A percentile compares a stretch with the other conserved stretches of the same genome.
phyloP scores from a whole-genome alignment of 768 basidiomycete species.

The Austroboletus festivus region DNA sequence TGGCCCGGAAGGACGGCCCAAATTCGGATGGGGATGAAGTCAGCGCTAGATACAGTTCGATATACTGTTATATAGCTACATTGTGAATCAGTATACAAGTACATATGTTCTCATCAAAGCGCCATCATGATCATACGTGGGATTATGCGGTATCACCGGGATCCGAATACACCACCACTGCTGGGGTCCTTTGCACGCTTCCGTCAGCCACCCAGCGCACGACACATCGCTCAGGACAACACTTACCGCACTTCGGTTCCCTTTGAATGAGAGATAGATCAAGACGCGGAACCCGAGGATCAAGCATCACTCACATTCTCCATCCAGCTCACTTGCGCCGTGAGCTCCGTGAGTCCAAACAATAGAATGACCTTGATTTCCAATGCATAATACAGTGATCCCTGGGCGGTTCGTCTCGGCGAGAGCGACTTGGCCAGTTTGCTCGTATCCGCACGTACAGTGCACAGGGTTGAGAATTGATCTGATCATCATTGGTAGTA shows the following conservation, averaged over 20 bases:
- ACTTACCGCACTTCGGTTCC: conserved; percentile 37
- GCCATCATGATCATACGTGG: too few relatives aligned
- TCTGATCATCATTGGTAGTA: too few relatives aligned
- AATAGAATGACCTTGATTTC: conserved; percentile 40
- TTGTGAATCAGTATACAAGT: background rate
- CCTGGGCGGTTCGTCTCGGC: conserved; percentile 20
- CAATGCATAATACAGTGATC: conserved; percentile 23
- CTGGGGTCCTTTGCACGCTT: conserved; percentile 22
- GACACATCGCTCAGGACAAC: background rate
- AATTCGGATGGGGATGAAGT: too few relatives aligned
- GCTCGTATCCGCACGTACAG: conserved; percentile 33
- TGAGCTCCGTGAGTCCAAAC: conserved; percentile 53
- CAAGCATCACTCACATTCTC: conserved; percentile 39
- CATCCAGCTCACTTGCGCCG: conserved; percentile 50
- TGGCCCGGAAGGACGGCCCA: too few relatives aligned
- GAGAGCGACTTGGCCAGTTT: conserved; percentile 25
- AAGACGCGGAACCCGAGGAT: background rate
- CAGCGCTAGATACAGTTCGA: too few relatives aligned
- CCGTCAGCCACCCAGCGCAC: background rate
- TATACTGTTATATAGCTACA: conserved; percentile 1
- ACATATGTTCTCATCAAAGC: background rate
- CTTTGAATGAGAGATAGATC: conserved; percentile 17
- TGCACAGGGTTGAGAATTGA: conserved; percentile 36
- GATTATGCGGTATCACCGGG: conserved; percentile 22
- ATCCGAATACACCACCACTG: conserved; percentile 31